Evolutionary conservation across 2,329 filamentous ascomycete genomes (phyloP).

Genomic region (Falciphora oryzae): DNA sequence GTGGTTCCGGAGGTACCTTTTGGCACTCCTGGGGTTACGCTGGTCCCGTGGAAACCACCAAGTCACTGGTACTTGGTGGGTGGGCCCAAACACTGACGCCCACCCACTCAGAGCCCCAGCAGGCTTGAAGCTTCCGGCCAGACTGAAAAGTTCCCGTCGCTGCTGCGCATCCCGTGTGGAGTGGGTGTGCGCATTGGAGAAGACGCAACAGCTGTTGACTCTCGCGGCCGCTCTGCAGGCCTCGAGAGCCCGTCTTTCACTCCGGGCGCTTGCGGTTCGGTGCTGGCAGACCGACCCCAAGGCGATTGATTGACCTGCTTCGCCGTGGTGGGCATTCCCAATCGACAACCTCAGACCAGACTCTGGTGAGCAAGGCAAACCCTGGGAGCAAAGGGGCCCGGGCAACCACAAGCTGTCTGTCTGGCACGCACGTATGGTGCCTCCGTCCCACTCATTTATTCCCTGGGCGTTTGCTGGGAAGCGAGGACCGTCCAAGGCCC

Average conservation of each 20-base stretch:
- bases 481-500: background rate
- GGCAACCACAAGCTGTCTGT: background rate
- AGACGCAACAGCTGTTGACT: background rate
- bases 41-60: constrained; percentile 1
- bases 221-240: background rate
- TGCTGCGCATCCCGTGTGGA: background rate
- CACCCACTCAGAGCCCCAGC: background rate
- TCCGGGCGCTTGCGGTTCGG: too few relatives aligned
- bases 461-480: background rate
- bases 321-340: background rate
- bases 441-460: background rate
- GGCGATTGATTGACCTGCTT: background rate
- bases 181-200: background rate
- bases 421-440: background rate
- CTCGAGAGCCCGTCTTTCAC: background rate
- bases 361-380: background rate
- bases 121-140: too few relatives aligned
- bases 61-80: constrained; percentile 2
- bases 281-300: background rate
- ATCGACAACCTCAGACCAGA: background rate
- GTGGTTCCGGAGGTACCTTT: constrained; percentile 4
- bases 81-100: background rate
- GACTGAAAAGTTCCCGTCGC: background rate
- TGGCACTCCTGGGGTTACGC: background rate
- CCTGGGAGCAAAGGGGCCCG: background rate